phyloP scores from a whole-genome alignment of 495 filamentous ascomycete species.

The Wilcoxina mikolae region DNA sequence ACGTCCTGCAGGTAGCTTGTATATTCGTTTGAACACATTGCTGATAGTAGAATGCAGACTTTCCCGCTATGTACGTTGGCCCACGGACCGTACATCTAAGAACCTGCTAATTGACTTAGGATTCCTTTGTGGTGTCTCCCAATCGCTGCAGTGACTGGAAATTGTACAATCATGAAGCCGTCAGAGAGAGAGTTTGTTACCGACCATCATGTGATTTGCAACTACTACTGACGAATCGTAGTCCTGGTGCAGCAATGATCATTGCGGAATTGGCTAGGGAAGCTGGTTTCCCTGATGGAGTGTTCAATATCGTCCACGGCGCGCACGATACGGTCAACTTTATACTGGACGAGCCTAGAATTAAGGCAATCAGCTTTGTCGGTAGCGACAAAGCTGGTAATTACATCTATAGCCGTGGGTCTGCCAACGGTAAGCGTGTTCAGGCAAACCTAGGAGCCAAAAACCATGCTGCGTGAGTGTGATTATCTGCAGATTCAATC shows the following conservation, averaged over 20 bases:
- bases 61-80: constrained; percentile 62
- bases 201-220: background rate
- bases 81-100: background rate
- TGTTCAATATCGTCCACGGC: constrained; percentile 90
- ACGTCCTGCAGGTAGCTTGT: constrained; percentile 30
- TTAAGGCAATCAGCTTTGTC: constrained; percentile 98
- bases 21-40: background rate
- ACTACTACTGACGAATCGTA: constrained; percentile 11
- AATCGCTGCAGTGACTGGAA: constrained; percentile 84
- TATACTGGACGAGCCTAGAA: constrained; percentile 85
- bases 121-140: constrained; percentile 97
- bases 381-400: constrained; percentile 93
- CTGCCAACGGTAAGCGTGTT: constrained; percentile 81
- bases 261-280: constrained; percentile 80
- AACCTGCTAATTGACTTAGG: constrained; percentile 29
- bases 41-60: constrained; percentile 44
- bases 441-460: constrained; percentile 97
- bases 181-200: constrained; percentile 64
- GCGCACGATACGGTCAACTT: constrained; percentile 87
- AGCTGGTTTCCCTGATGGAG: constrained; percentile 85
- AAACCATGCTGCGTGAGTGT: constrained; percentile 67
- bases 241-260: constrained; percentile 94
- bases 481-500: too few species aligned
- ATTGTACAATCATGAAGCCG: constrained; percentile 88
- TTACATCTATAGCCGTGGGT: constrained; percentile 85